Conservation (phyloP, 371 early-diverging fungal genomes). For the Apophysomyces variabilis region DNA sequence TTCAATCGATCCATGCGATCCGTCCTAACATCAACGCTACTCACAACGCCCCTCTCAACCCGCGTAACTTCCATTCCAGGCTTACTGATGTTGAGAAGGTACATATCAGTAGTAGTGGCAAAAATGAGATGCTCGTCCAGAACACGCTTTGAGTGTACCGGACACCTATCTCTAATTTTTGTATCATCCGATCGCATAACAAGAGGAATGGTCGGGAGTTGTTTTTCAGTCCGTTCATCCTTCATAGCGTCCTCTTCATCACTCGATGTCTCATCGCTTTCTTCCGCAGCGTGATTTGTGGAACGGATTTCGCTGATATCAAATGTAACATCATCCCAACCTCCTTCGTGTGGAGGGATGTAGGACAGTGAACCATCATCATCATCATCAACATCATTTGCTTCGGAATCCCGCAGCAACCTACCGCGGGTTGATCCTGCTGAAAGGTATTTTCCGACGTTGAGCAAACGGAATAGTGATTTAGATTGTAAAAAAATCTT, state of each 20-base stretch:
- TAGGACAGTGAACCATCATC: neutral
- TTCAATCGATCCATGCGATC: conserved; percentile 45
- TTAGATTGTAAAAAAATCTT: neutral
- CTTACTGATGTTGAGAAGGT: conserved; percentile 27
- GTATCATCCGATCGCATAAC: conserved; percentile 11
- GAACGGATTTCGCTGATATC: too few relatives aligned
- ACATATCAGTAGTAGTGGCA: conserved; percentile 38
- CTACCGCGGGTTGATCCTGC: too few relatives aligned
- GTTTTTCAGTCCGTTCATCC: conserved; percentile 5
- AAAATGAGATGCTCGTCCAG: conserved; percentile 37
- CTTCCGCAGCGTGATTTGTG: too few relatives aligned
- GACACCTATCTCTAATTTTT: neutral
- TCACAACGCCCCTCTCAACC: conserved; percentile 33
- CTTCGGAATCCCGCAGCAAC: too few relatives aligned
- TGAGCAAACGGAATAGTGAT: too few relatives aligned
- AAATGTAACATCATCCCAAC: neutral
- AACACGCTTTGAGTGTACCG: conserved; percentile 4
- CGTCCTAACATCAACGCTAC: conserved; percentile 42
- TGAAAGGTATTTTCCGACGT: too few relatives aligned
- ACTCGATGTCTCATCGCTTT: neutral
- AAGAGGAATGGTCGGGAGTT: conserved; percentile 1
- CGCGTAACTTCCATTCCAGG: conserved; percentile 32
- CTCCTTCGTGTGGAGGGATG: neutral
- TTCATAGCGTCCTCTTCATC: neutral
- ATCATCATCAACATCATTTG: conserved; percentile 6